phyloP scores from a whole-genome alignment of 1,284 basidiomycete species.

The Ganoderma multipileum region DNA sequence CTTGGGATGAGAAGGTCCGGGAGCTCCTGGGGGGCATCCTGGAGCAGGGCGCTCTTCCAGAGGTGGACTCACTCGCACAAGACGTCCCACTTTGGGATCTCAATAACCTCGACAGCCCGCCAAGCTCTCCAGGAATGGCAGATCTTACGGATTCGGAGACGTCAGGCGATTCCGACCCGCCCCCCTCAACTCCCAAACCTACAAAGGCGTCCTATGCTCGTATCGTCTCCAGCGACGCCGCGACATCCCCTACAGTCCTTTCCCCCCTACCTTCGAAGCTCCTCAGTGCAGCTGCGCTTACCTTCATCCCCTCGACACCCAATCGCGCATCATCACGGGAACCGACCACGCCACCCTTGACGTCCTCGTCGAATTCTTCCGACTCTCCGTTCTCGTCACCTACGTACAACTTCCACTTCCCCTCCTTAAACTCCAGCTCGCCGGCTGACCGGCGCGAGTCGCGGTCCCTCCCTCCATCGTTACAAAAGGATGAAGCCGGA shows the following conservation, averaged over 20 bases:
- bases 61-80: slow-evolving; percentile 23
- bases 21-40: slow-evolving; percentile 36
- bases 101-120: slow-evolving; percentile 27
- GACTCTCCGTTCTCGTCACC: slow-evolving; percentile 36
- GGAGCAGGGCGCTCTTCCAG: slow-evolving; percentile 27
- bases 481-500: slow-evolving; percentile 42
- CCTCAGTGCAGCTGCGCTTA: slow-evolving; percentile 39
- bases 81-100: slow-evolving; percentile 34
- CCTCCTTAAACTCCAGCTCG: slow-evolving; percentile 35
- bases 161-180: slow-evolving; percentile 38
- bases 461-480: slow-evolving; percentile 38
- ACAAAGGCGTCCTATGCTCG: slow-evolving; percentile 38
- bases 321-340: slow-evolving; percentile 17
- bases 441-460: slow-evolving; percentile 34
- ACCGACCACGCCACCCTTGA: slow-evolving; percentile 30
- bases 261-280: slow-evolving; percentile 40
- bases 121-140: slow-evolving; percentile 27
- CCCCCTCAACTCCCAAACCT: slow-evolving; percentile 37
- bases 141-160: slow-evolving; percentile 38
- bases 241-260: slow-evolving; percentile 26
- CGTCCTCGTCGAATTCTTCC: slow-evolving; percentile 33
- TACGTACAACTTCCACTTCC: slow-evolving; percentile 41
- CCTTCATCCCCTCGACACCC: slow-evolving; percentile 38
- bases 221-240: slow-evolving; percentile 33
- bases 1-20: slow-evolving; percentile 36